Percentiles rank a stretch among this genome's conserved stretches.
Evolutionary conservation across 306 rosid genomes (phyloP).

Genomic region (Casuarina cunninghamiana): DNA sequence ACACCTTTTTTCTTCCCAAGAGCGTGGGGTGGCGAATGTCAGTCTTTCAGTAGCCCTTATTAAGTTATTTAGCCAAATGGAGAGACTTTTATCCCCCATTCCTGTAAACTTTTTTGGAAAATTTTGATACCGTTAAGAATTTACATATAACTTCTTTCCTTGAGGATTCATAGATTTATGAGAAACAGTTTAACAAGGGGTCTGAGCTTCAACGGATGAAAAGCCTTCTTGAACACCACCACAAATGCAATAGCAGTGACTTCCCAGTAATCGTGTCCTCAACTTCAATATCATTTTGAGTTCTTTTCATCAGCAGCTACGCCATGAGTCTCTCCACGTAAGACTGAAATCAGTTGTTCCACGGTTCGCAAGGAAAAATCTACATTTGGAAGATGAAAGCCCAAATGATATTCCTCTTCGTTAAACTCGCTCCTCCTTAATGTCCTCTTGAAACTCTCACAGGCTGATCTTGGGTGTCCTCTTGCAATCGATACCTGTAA

Average conservation of each 20-base stretch:
- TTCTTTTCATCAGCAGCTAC: conserved; percentile 13
- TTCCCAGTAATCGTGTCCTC: neutral
- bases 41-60: too few relatives aligned
- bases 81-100: too few relatives aligned
- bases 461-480: conserved; percentile 69
- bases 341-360: conserved; percentile 52
- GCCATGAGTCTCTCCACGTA: conserved; percentile 24
- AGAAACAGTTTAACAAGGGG: too few relatives aligned
- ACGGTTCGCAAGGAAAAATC: conserved; percentile 39
- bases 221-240: neutral
- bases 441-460: conserved; percentile 46
- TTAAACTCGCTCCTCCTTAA: conserved; percentile 50
- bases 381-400: conserved; percentile 69
- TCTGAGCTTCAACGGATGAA: neutral
- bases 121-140: too few relatives aligned
- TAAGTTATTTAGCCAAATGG: too few relatives aligned
- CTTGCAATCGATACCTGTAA: conserved; percentile 66
- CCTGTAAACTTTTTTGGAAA: too few relatives aligned
- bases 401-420: conserved; percentile 49
- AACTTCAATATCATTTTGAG: neutral
- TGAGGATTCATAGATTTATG: too few relatives aligned
- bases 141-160: too few relatives aligned
- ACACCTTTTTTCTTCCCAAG: too few relatives aligned
- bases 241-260: neutral
- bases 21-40: too few relatives aligned